Percentiles rank a stretch among this genome's conserved stretches.
These are phyloP conservation scores for Suhomyces anneliseae DNA, from an alignment of 1,139 yeast species.

Conservation along the genomic window DNA sequence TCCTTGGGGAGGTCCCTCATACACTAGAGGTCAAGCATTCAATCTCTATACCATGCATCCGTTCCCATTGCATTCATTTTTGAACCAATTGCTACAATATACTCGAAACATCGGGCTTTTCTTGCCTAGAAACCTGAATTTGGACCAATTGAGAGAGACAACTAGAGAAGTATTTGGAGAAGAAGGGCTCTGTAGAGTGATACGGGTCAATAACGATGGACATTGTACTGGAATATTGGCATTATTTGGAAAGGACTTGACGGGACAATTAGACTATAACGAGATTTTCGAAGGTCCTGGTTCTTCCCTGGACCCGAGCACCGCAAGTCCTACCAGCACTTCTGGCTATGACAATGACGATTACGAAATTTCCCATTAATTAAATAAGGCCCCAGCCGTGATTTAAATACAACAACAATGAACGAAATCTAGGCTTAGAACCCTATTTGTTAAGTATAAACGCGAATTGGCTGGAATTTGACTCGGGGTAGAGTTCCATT, in stretches of 20 bases:
- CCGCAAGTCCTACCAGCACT: background rate
- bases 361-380: too few relatives aligned
- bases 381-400: too few relatives aligned
- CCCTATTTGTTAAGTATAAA: too few relatives aligned
- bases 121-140: slow-evolving; percentile 70
- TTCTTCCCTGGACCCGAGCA: too few relatives aligned
- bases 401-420: too few relatives aligned
- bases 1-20: slow-evolving; percentile 95
- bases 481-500: too few relatives aligned
- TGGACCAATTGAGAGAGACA: slow-evolving; percentile 53
- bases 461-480: too few relatives aligned
- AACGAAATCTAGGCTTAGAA: too few relatives aligned
- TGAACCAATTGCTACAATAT: slow-evolving; percentile 42
- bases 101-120: slow-evolving; percentile 62
- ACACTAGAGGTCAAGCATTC: slow-evolving; percentile 31
- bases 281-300: background rate
- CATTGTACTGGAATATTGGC: slow-evolving; percentile 56
- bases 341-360: too few relatives aligned
- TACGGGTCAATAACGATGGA: slow-evolving; percentile 45
- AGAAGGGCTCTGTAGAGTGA: slow-evolving; percentile 45
- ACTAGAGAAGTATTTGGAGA: slow-evolving; percentile 49
- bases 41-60: slow-evolving; percentile 43
- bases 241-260: slow-evolving; percentile 50
- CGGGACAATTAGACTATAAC: slow-evolving; percentile 1
- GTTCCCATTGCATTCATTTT: slow-evolving; percentile 44